Evolutionary conservation across 2,329 filamentous ascomycete species (phyloP).

Genomic region (Fragosphaeria purpurea): DNA sequence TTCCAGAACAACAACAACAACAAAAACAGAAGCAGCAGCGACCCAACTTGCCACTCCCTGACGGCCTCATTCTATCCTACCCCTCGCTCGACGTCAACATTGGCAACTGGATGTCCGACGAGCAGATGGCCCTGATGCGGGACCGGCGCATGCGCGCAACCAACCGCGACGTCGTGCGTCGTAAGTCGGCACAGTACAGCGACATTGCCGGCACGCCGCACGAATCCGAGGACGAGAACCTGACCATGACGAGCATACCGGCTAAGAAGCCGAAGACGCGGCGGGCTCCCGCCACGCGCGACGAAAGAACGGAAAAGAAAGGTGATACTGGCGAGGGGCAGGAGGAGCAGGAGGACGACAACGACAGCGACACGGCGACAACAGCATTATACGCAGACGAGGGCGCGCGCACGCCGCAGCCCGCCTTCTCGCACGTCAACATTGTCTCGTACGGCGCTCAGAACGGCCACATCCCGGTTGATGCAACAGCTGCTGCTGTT

Average conservation of each 20-base stretch:
- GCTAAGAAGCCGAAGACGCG: too few relatives aligned
- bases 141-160: constrained; percentile 69
- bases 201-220: constrained; percentile 75
- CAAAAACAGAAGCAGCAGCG: constrained; percentile 35
- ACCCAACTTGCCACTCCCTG: constrained; percentile 55
- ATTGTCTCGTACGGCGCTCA: constrained; percentile 2
- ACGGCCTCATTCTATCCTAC: constrained; percentile 77
- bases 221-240: constrained; percentile 65
- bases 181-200: constrained; percentile 84
- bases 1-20: too few relatives aligned
- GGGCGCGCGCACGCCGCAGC: constrained; percentile 5
- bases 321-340: neutral
- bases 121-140: constrained; percentile 90
- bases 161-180: constrained; percentile 66
- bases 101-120: constrained; percentile 97
- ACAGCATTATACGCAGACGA: neutral
- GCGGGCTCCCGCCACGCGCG: neutral
- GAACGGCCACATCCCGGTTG: neutral
- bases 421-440: constrained; percentile 12
- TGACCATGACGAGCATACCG: constrained; percentile 20
- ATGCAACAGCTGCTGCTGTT: neutral
- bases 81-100: constrained; percentile 94
- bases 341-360: neutral
- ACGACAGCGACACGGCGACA: neutral
- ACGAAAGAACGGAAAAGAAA: too few relatives aligned